A percentile compares a stretch with the other conserved stretches of the same genome.
These are phyloP conservation scores for Scolecobasidium constrictum DNA, from an alignment of 2,329 filamentous ascomycete species.

Conservation along the genomic window DNA sequence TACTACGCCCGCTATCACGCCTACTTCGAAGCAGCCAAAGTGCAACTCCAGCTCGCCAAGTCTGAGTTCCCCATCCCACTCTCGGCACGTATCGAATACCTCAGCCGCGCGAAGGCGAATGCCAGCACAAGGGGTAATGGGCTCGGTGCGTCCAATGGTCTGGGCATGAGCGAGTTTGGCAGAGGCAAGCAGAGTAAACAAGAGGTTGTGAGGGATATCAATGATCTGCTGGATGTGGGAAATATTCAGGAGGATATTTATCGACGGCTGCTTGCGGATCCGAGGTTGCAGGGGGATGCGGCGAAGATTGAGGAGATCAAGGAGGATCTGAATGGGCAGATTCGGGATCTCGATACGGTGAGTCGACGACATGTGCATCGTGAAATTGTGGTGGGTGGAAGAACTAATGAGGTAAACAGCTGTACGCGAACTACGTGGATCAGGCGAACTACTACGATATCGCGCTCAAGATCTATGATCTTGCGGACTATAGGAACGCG, in stretches of 20 bases:
- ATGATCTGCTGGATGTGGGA: slow-evolving; percentile 79
- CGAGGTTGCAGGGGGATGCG: slow-evolving; percentile 44
- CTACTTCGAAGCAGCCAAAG: slow-evolving; percentile 78
- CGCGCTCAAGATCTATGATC: slow-evolving; percentile 83
- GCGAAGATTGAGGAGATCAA: slow-evolving; percentile 56
- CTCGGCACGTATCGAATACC: slow-evolving; percentile 76
- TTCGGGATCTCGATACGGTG: slow-evolving; percentile 67
- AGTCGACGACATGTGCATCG: slow-evolving; percentile 23
- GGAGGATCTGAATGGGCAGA: slow-evolving; percentile 61
- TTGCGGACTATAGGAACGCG: slow-evolving; percentile 80
- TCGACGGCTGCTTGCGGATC: slow-evolving; percentile 60
- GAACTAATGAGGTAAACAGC: slow-evolving; percentile 41
- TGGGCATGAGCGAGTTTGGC: slow-evolving; percentile 6
- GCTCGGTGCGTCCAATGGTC: background rate
- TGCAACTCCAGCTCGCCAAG: slow-evolving; percentile 73
- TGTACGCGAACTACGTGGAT: slow-evolving; percentile 90
- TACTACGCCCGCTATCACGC: slow-evolving; percentile 80
- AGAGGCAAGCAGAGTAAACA: slow-evolving; percentile 52
- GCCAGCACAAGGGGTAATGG: slow-evolving; percentile 62
- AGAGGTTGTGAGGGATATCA: slow-evolving; percentile 71
- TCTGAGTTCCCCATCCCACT: slow-evolving; percentile 73
- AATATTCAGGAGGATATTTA: slow-evolving; percentile 91
- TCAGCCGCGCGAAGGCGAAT: slow-evolving; percentile 85
- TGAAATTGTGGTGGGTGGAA: too few relatives aligned
- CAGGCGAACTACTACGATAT: slow-evolving; percentile 89